These are phyloP conservation scores for Arxiozyma bovina DNA, from an alignment of 1,139 yeast genomes.

Conservation along the genomic window DNA sequence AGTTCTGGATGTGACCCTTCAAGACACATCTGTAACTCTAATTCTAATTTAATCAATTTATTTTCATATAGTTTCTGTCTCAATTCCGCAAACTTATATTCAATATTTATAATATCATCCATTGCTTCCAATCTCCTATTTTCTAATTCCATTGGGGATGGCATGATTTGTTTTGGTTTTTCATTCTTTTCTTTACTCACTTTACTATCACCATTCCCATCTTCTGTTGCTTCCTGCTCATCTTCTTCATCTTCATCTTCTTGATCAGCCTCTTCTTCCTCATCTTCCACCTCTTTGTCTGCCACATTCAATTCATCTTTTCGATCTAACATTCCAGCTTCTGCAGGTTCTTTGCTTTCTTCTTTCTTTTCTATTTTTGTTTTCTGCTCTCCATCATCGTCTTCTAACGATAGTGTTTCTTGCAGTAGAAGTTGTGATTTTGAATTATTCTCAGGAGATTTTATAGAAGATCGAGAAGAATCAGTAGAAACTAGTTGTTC, in stretches of 20 bases:
- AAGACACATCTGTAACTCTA: conserved; percentile 77
- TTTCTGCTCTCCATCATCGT: not conserved
- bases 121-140: conserved; percentile 40
- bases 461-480: not conserved
- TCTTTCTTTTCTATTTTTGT: not conserved
- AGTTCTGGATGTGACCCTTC: conserved; percentile 89
- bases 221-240: conserved; percentile 11
- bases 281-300: not conserved
- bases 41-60: conserved; percentile 64
- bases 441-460: not conserved
- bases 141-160: conserved; percentile 26
- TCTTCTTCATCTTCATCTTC: conserved; percentile 9
- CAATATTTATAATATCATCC: conserved; percentile 63
- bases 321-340: not conserved
- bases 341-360: not conserved
- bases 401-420: not conserved
- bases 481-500: not conserved
- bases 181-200: conserved; percentile 10
- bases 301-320: not conserved
- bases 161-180: not conserved
- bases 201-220: conserved; percentile 13
- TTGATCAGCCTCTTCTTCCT: conserved; percentile 1
- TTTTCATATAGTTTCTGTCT: conserved; percentile 72
- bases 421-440: not conserved
- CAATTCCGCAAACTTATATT: conserved; percentile 72